Evolutionary conservation across 2,329 filamentous ascomycete species (phyloP).

Genomic region (Torrubiella hemipterigena): DNA sequence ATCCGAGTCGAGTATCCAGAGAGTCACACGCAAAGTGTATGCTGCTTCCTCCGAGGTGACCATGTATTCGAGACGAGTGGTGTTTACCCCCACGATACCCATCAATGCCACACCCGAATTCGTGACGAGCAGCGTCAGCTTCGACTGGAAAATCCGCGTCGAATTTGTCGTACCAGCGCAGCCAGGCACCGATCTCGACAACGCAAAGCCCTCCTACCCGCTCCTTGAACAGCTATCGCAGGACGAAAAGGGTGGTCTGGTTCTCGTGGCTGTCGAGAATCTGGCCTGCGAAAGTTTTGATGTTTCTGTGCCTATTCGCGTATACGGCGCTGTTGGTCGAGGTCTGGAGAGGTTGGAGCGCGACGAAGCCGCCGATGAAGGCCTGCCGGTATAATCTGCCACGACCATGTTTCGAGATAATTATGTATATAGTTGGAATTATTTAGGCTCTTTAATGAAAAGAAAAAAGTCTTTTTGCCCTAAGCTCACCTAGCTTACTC

Average conservation of each 20-base stretch:
- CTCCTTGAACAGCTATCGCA: slow-evolving; percentile 69
- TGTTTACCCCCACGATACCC: slow-evolving; percentile 77
- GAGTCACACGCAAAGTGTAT: slow-evolving; percentile 75
- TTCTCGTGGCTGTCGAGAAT: slow-evolving; percentile 67
- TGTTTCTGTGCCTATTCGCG: slow-evolving; percentile 69
- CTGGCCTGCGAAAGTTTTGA: slow-evolving; percentile 83
- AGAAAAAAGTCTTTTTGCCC: no score
- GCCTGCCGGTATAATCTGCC: slow-evolving; percentile 22
- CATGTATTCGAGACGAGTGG: slow-evolving; percentile 65
- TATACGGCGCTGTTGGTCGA: slow-evolving; percentile 56
- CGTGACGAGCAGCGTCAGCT: slow-evolving; percentile 72
- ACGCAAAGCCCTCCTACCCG: slow-evolving; percentile 19
- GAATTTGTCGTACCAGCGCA: slow-evolving; percentile 78
- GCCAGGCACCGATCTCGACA: slow-evolving; percentile 11
- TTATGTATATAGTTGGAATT: no score
- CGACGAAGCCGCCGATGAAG: slow-evolving; percentile 39
- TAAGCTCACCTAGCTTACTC: no score
- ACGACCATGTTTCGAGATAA: no score
- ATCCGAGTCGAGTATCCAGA: slow-evolving; percentile 72
- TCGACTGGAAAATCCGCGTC: slow-evolving; percentile 81
- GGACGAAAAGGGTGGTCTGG: slow-evolving; percentile 63
- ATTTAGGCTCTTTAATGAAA: no score
- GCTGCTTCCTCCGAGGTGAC: slow-evolving; percentile 70
- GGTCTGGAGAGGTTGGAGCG: slow-evolving; percentile 44
- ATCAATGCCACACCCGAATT: slow-evolving; percentile 79